Conservation (phyloP, 2,329 filamentous ascomycete genomes). For the Samsoniella hepiali region DNA sequence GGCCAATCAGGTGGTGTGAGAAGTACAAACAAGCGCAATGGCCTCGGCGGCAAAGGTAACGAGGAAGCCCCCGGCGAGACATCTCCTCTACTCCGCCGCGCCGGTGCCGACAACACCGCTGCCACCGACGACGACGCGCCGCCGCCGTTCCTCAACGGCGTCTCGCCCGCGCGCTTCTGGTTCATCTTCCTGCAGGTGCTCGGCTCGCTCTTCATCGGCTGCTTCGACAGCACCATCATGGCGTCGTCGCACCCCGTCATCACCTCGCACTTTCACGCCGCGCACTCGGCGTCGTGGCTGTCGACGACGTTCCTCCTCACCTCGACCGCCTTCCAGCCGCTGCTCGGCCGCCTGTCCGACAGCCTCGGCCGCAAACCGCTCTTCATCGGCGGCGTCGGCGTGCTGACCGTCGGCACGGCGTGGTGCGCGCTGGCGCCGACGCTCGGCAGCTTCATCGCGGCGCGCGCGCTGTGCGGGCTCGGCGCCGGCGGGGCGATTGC, state of each 20-base stretch:
- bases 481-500: slow-evolving; percentile 70
- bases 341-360: slow-evolving; percentile 72
- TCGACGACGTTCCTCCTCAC: slow-evolving; percentile 77
- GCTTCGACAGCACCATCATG: slow-evolving; percentile 79
- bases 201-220: slow-evolving; percentile 55
- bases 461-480: slow-evolving; percentile 52
- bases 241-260: slow-evolving; percentile 78
- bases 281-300: slow-evolving; percentile 78
- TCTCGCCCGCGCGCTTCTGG: slow-evolving; percentile 54
- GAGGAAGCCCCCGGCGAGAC: slow-evolving; percentile 22
- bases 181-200: slow-evolving; percentile 59
- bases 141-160: slow-evolving; percentile 43
- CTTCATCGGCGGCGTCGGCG: slow-evolving; percentile 59
- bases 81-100: slow-evolving; percentile 27
- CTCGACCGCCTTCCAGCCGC: slow-evolving; percentile 70
- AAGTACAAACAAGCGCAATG: background rate
- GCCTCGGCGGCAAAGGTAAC: background rate
- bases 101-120: slow-evolving; percentile 1
- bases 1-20: background rate
- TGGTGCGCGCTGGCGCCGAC: slow-evolving; percentile 67
- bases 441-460: slow-evolving; percentile 56
- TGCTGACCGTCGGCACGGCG: slow-evolving; percentile 63
- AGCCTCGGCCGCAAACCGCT: slow-evolving; percentile 65
- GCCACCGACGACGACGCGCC: background rate
- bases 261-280: slow-evolving; percentile 73